phyloP scores from a whole-genome alignment of 345 rosid genomes.

The Litchi chinensis region DNA sequence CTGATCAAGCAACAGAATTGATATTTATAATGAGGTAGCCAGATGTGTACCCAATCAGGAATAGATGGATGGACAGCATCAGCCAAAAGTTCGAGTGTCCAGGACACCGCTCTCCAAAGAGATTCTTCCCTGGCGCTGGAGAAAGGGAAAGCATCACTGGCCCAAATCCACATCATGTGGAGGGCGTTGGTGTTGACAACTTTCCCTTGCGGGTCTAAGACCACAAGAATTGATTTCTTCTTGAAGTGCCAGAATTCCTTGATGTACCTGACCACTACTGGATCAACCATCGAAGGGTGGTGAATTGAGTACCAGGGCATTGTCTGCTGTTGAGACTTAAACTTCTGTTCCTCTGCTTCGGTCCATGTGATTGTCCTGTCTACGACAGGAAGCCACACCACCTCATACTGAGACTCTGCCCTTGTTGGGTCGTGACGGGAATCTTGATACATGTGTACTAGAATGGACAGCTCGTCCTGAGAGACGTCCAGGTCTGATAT shows the following conservation, averaged over 20 bases:
- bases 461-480: slow-evolving; percentile 37
- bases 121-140: slow-evolving; percentile 51
- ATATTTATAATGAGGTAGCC: not conserved
- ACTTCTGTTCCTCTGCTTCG: slow-evolving; percentile 26
- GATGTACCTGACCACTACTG: slow-evolving; percentile 51
- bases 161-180: slow-evolving; percentile 81
- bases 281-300: slow-evolving; percentile 52
- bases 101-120: slow-evolving; percentile 60
- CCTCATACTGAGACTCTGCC: slow-evolving; percentile 54
- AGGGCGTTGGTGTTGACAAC: slow-evolving; percentile 51
- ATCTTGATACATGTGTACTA: slow-evolving; percentile 45
- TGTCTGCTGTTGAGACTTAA: slow-evolving; percentile 28
- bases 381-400: slow-evolving; percentile 67
- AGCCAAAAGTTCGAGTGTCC: slow-evolving; percentile 53
- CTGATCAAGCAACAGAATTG: too few species aligned
- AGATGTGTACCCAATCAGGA: slow-evolving; percentile 41
- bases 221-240: slow-evolving; percentile 57
- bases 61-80: slow-evolving; percentile 43
- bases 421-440: slow-evolving; percentile 33
- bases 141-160: slow-evolving; percentile 56
- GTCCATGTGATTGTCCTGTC: slow-evolving; percentile 40
- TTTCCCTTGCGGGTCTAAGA: slow-evolving; percentile 58
- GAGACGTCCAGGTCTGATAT: slow-evolving; percentile 57
- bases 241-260: slow-evolving; percentile 63
- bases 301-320: slow-evolving; percentile 69